phyloP scores from a whole-genome alignment of 768 basidiomycete genomes.

The Russula olivacea region DNA sequence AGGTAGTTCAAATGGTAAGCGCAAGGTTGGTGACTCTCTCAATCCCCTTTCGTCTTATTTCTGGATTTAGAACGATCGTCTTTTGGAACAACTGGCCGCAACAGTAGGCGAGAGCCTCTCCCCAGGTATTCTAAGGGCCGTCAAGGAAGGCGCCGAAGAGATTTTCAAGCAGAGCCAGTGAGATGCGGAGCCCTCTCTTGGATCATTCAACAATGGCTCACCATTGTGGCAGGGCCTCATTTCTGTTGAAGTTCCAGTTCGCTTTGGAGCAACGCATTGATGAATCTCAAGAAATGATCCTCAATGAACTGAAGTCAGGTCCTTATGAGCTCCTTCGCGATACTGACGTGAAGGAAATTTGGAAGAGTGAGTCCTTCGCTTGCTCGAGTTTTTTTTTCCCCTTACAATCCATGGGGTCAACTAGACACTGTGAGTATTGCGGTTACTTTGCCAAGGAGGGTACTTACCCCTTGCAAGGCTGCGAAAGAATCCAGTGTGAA shows the following conservation, averaged over 20 bases:
- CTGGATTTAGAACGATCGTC: conserved; percentile 1
- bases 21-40: not conserved
- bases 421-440: not conserved
- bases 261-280: conserved; percentile 16
- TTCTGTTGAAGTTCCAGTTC: conserved; percentile 19
- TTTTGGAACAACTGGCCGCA: conserved; percentile 11
- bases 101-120: conserved; percentile 13
- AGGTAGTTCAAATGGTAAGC: conserved; percentile 10
- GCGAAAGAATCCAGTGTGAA: conserved; percentile 20
- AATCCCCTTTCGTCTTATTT: not conserved
- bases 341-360: conserved; percentile 18
- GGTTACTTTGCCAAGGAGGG: not conserved
- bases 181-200: not conserved
- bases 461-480: conserved; percentile 11
- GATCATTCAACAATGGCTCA: not conserved
- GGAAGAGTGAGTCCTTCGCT: conserved; percentile 12
- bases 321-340: conserved; percentile 19
- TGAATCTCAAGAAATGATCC: conserved; percentile 17
- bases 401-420: not conserved
- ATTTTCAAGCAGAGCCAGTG: conserved; percentile 17
- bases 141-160: conserved; percentile 8
- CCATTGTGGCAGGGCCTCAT: conserved; percentile 5
- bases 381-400: too few species aligned
- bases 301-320: conserved; percentile 22
- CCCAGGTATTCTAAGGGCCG: conserved; percentile 1